phyloP scores from a whole-genome alignment of 225 moss, liverwort and hornwort species.

The Anthoceros angustus region DNA sequence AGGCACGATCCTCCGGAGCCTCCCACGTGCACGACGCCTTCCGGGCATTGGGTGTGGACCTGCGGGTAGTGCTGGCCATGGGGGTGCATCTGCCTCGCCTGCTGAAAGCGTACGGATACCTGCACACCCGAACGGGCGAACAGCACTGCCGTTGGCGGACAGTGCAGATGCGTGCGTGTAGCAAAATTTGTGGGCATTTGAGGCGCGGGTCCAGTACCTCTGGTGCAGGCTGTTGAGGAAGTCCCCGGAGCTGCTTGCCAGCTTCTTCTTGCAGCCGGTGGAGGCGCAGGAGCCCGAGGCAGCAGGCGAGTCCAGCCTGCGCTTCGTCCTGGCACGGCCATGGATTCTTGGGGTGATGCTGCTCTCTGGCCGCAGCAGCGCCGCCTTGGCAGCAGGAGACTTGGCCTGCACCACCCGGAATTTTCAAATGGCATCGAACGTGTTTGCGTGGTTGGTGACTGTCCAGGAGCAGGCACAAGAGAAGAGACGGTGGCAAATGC shows the following conservation, averaged over 20 bases:
- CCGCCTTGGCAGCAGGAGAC: neutral
- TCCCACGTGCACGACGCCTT: neutral
- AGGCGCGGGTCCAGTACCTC: neutral
- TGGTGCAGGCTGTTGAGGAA: constrained; percentile 2
- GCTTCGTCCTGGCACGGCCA: constrained; percentile 1
- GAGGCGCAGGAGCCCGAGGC: constrained; percentile 2
- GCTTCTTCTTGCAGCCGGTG: constrained; percentile 2
- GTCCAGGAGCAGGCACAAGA: neutral
- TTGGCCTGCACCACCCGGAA: neutral
- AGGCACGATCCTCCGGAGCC: neutral
- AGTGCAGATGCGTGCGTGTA: too few species aligned
- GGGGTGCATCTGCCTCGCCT: neutral
- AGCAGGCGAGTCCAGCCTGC: constrained; percentile 1
- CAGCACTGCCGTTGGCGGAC: neutral
- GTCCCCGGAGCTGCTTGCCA: neutral
- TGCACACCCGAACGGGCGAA: neutral
- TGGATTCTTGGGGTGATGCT: neutral
- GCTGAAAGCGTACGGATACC: constrained; percentile 4
- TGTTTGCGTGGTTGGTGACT: neutral
- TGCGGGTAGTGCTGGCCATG: neutral
- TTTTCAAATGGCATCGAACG: neutral
- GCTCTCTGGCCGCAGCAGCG: neutral
- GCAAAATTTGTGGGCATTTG: neutral
- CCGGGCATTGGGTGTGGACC: neutral
- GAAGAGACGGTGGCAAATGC: neutral